Percentiles rank a stretch among this genome's conserved stretches.
Evolutionary conservation across 2,329 filamentous ascomycete genomes (phyloP).

Genomic region (Botrytis pseudocinerea): DNA sequence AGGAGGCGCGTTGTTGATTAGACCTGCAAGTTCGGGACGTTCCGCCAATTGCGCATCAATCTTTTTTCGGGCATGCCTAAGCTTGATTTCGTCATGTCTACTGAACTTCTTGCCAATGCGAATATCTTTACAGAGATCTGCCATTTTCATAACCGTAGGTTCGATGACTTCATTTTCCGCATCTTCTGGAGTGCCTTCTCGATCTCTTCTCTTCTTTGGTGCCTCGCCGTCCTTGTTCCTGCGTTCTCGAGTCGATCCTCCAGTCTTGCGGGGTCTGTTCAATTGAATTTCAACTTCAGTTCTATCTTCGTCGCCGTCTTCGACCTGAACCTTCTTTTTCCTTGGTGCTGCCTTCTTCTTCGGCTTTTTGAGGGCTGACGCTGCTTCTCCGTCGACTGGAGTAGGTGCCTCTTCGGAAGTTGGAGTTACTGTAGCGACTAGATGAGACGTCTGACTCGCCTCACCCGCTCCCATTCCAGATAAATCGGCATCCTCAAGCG

Average conservation of each 20-base stretch:
- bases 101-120: conserved; percentile 74
- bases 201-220: conserved; percentile 36
- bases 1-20: conserved; percentile 14
- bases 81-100: conserved; percentile 69
- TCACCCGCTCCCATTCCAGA: conserved; percentile 15
- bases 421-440: conserved; percentile 33
- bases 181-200: conserved; percentile 58
- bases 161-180: conserved; percentile 65
- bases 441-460: conserved; percentile 26
- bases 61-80: conserved; percentile 57
- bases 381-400: not conserved
- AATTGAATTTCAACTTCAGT: conserved; percentile 34
- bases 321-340: conserved; percentile 33
- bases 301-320: conserved; percentile 30
- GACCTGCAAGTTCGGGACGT: conserved; percentile 32
- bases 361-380: conserved; percentile 4
- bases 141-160: conserved; percentile 67
- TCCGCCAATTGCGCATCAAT: conserved; percentile 38
- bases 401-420: conserved; percentile 37
- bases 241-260: conserved; percentile 29
- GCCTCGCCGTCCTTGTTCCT: conserved; percentile 41
- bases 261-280: conserved; percentile 29
- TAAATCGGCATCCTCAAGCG: conserved; percentile 7
- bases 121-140: conserved; percentile 68
- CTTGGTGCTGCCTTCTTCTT: conserved; percentile 22